Conservation (phyloP, 1,139 yeast species). For the Yamadazyma spencermartinsiae region DNA sequence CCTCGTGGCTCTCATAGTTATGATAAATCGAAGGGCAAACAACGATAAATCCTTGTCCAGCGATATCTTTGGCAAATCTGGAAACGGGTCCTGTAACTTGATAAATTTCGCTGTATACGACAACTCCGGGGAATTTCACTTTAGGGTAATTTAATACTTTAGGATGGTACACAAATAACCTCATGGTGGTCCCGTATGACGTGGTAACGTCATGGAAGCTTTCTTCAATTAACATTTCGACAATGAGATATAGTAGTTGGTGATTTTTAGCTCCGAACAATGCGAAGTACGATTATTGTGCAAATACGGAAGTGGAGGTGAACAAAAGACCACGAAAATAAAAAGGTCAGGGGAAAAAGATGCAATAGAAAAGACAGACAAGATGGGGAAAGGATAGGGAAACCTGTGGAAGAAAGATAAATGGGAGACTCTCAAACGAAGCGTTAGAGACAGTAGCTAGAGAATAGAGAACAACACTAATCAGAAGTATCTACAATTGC, state of each 20-base stretch:
- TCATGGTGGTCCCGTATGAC: constrained; percentile 64
- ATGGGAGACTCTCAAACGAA: too few species aligned
- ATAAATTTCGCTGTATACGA: constrained; percentile 78
- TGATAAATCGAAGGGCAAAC: constrained; percentile 81
- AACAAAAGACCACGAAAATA: too few species aligned
- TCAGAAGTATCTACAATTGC: neutral
- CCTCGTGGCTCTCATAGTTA: constrained; percentile 62
- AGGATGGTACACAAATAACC: constrained; percentile 69
- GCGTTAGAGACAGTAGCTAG: too few species aligned
- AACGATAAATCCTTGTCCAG: constrained; percentile 77
- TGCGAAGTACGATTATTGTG: too few species aligned
- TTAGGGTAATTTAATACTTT: constrained; percentile 68
- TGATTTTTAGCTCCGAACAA: neutral
- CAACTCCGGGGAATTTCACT: constrained; percentile 78
- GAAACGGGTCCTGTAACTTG: constrained; percentile 81
- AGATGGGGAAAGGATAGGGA: neutral
- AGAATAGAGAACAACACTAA: too few species aligned
- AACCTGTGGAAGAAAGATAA: too few species aligned
- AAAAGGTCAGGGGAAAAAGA: too few species aligned
- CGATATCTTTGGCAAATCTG: constrained; percentile 74
- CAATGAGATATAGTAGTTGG: neutral
- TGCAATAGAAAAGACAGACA: too few species aligned
- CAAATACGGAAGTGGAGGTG: neutral
- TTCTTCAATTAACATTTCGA: constrained; percentile 70
- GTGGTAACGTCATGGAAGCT: constrained; percentile 64